A percentile compares a stretch with the other conserved stretches of the same genome.
phyloP scores from a whole-genome alignment of 768 basidiomycete genomes.

The Russula foetens region DNA sequence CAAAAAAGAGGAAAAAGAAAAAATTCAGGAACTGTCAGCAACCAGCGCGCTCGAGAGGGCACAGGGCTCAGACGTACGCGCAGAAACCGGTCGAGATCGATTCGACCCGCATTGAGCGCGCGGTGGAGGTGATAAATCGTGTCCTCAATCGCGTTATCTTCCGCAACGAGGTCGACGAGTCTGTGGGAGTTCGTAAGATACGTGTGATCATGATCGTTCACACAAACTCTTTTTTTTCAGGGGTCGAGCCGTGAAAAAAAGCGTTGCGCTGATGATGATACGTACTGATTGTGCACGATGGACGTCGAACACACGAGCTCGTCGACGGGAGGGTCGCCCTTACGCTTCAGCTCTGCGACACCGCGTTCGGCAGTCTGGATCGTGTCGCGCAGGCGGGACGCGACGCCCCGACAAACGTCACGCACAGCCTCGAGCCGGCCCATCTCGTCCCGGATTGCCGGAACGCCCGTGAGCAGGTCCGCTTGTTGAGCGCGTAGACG shows the following conservation, averaged over 20 bases:
- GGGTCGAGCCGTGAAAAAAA: neutral
- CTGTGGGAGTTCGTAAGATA: conserved; percentile 36
- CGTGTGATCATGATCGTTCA: neutral
- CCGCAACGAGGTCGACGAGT: conserved; percentile 94
- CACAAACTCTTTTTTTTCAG: too few relatives aligned
- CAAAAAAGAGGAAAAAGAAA: too few relatives aligned
- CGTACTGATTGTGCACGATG: conserved; percentile 96
- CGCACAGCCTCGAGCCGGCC: conserved; percentile 86
- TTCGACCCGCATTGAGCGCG: conserved; percentile 82
- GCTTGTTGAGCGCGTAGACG: conserved; percentile 71
- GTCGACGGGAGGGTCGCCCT: conserved; percentile 90
- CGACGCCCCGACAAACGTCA: conserved; percentile 80
- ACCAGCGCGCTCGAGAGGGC: neutral
- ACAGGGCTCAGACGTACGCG: conserved; percentile 48
- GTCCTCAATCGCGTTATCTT: conserved; percentile 97
- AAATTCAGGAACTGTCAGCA: conserved; percentile 1
- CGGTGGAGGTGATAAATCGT: conserved; percentile 95
- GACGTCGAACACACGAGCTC: conserved; percentile 93
- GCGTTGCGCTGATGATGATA: conserved; percentile 21
- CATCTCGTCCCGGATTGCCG: conserved; percentile 96
- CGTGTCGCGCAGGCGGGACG: conserved; percentile 51
- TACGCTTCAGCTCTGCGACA: conserved; percentile 66
- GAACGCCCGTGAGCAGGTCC: conserved; percentile 83
- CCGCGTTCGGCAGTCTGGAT: conserved; percentile 65
- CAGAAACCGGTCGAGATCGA: conserved; percentile 92